These are phyloP conservation scores for Rhodotorula sp. DNA, from an alignment of 1,284 basidiomycete species.

Conservation along the genomic window DNA sequence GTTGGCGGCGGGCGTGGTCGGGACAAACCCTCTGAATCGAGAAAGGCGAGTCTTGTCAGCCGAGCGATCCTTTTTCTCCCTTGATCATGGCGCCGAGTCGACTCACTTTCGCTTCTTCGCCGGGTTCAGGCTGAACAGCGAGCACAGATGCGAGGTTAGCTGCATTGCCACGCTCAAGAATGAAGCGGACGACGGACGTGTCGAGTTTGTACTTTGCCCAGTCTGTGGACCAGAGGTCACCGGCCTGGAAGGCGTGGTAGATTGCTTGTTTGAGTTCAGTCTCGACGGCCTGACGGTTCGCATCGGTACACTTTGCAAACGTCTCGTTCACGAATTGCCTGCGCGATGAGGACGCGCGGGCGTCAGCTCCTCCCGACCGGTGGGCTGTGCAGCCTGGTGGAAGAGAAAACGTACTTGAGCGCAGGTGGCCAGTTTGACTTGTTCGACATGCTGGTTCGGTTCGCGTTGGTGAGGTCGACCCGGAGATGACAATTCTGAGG, in stretches of 20 bases:
- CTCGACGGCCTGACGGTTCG: slow-evolving; percentile 50
- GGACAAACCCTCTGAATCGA: slow-evolving; percentile 18
- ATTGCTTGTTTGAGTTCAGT: slow-evolving; percentile 51
- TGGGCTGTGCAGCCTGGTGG: accelerated
- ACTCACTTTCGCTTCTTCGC: slow-evolving; percentile 60
- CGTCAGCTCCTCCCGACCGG: background rate
- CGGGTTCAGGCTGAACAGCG: slow-evolving; percentile 61
- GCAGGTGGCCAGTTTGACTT: slow-evolving; percentile 34
- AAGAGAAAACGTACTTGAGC: slow-evolving; percentile 26
- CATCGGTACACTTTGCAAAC: slow-evolving; percentile 48
- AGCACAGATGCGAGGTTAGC: slow-evolving; percentile 31
- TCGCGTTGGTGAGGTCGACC: background rate
- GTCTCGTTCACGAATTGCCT: slow-evolving; percentile 47
- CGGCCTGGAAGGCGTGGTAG: slow-evolving; percentile 48
- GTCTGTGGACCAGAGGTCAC: slow-evolving; percentile 82
- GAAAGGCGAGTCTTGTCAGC: background rate
- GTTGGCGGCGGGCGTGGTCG: slow-evolving; percentile 28
- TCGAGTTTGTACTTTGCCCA: slow-evolving; percentile 77
- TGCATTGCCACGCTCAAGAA: background rate
- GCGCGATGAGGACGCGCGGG: background rate
- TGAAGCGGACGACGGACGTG: slow-evolving; percentile 56
- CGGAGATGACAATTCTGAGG: background rate
- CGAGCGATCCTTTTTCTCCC: background rate
- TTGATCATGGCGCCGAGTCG: background rate
- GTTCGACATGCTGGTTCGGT: background rate